Conservation (phyloP, 179 eudicot species). For the Patellifolia procumbens region DNA sequence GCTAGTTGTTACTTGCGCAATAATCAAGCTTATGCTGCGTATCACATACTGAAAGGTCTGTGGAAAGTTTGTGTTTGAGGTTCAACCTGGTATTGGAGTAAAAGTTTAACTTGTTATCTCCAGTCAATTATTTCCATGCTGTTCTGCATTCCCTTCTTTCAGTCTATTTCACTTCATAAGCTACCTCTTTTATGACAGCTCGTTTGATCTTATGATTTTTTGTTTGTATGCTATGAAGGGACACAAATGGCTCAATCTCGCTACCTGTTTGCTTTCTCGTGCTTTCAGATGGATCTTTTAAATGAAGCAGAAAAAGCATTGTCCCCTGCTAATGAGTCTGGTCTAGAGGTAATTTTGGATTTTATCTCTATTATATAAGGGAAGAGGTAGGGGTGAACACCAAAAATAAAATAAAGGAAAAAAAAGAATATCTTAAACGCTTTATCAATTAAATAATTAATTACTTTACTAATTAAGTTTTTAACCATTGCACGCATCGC, state of each 20-base stretch:
- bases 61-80: not conserved
- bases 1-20: conserved; percentile 88
- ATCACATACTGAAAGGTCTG: conserved; percentile 82
- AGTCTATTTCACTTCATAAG: not conserved
- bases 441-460: too few species aligned
- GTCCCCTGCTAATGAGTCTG: conserved; percentile 71
- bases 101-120: not conserved
- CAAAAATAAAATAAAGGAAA: too few species aligned
- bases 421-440: too few species aligned
- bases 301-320: conserved; percentile 87
- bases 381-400: too few species aligned
- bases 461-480: too few species aligned
- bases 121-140: not conserved
- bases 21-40: conserved; percentile 92
- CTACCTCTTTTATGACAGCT: not conserved
- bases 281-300: conserved; percentile 95
- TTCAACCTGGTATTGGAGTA: not conserved
- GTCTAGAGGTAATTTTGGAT: conserved; percentile 61
- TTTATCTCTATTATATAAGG: not conserved
- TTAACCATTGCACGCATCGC: too few species aligned
- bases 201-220: conserved; percentile 17
- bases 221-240: conserved; percentile 54
- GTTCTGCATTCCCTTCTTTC: conserved; percentile 5
- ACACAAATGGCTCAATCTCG: conserved; percentile 90
- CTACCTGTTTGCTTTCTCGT: conserved; percentile 92